A percentile compares a stretch with the other conserved stretches of the same genome.
Evolutionary conservation across 352 stramenopile species (phyloP).

Genomic region (Globisporangium camurandrum): DNA sequence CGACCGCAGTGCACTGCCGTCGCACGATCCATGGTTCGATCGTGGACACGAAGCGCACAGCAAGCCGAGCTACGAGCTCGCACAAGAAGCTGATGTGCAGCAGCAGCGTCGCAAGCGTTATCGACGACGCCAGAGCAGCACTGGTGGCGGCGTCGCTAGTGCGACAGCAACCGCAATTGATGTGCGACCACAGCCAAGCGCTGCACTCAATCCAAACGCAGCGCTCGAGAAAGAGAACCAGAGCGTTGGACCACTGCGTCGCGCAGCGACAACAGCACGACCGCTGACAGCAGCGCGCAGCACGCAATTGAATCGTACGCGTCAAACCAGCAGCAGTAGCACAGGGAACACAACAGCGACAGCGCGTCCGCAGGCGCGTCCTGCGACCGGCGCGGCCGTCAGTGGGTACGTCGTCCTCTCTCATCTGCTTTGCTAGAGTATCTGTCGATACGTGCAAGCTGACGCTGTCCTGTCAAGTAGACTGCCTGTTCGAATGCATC

Average conservation of each 20-base stretch:
- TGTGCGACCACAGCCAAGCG: neutral
- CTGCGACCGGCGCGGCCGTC: neutral
- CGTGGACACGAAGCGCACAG: conserved; percentile 44
- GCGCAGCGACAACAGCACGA: neutral
- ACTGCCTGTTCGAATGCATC: too few relatives aligned
- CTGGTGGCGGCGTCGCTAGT: neutral
- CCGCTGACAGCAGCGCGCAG: too few relatives aligned
- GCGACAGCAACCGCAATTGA: neutral
- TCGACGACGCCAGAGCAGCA: neutral
- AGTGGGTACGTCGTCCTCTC: conserved; percentile 2
- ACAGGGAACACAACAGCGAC: conserved; percentile 1
- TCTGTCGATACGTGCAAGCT: neutral
- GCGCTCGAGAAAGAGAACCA: conserved; percentile 31
- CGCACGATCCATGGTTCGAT: conserved; percentile 68
- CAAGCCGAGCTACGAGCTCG: conserved; percentile 44
- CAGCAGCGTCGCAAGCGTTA: conserved; percentile 7
- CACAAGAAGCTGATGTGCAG: conserved; percentile 17
- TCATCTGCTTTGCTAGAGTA: neutral
- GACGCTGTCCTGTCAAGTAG: too few relatives aligned
- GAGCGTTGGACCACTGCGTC: conserved; percentile 2
- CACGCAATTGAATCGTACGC: neutral
- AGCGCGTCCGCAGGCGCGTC: neutral
- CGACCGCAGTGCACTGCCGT: conserved; percentile 5
- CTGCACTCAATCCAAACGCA: conserved; percentile 5
- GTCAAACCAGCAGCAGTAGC: neutral